Percentiles rank a stretch among this genome's conserved stretches.
These are phyloP conservation scores for Neonectria neomacrospora DNA, from an alignment of 2,329 filamentous ascomycete species.

Conservation along the genomic window DNA sequence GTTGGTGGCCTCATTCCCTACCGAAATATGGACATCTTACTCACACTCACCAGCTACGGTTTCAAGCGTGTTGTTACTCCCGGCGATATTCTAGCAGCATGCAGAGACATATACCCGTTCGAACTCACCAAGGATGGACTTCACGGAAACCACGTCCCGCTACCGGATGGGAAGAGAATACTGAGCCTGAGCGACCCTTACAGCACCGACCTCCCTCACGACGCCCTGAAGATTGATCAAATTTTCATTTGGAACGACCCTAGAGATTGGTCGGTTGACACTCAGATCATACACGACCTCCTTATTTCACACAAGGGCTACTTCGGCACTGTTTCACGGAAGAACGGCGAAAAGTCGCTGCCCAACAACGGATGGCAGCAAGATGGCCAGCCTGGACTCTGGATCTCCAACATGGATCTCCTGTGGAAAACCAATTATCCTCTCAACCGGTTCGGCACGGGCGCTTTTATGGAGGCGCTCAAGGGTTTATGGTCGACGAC, in stretches of 20 bases:
- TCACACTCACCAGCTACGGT: constrained; percentile 62
- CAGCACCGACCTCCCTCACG: constrained; percentile 49
- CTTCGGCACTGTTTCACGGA: constrained; percentile 80
- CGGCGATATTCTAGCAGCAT: constrained; percentile 80
- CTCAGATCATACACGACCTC: constrained; percentile 84
- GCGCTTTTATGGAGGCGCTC: constrained; percentile 86
- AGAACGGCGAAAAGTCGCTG: constrained; percentile 73
- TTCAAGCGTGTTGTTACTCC: constrained; percentile 87
- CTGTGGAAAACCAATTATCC: constrained; percentile 89
- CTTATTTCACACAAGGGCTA: constrained; percentile 82
- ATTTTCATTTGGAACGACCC: constrained; percentile 97
- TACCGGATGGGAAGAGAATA: constrained; percentile 50
- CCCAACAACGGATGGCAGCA: constrained; percentile 83
- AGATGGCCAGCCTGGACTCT: constrained; percentile 82
- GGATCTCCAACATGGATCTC: constrained; percentile 91
- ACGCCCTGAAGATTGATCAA: constrained; percentile 81
- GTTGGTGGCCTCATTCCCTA: constrained; percentile 49
- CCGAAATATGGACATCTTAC: constrained; percentile 31
- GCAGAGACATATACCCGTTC: constrained; percentile 87
- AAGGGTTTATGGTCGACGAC: constrained; percentile 81
- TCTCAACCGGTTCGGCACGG: constrained; percentile 88
- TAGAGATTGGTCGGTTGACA: constrained; percentile 93
- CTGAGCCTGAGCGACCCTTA: constrained; percentile 47
- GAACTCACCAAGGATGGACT: constrained; percentile 55
- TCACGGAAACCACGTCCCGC: constrained; percentile 42